Conservation (phyloP, 129 eudicot genomes). For the Flaveria ramosissima region DNA sequence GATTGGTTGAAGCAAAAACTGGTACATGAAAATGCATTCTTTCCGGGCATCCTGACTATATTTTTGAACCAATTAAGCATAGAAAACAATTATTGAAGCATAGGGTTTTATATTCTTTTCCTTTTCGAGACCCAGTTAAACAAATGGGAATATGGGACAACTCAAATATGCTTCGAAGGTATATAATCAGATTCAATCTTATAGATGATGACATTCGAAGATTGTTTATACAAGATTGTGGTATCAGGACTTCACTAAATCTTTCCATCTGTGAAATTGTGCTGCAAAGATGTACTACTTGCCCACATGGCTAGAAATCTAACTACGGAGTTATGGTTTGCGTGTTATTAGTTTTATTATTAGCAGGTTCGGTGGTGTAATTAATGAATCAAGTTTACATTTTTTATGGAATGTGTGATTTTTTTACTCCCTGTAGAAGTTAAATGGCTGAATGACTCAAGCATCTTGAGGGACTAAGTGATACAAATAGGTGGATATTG, state of each 20-base stretch:
- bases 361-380: slow-evolving; percentile 4
- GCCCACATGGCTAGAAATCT: slow-evolving; percentile 11
- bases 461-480: neutral
- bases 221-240: neutral
- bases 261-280: neutral
- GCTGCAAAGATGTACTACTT: neutral
- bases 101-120: neutral
- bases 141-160: neutral
- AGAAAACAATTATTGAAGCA: neutral
- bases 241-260: neutral
- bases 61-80: neutral
- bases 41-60: neutral
- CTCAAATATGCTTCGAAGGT: neutral
- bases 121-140: neutral
- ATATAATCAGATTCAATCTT: slow-evolving; percentile 6
- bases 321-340: neutral
- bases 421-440: neutral
- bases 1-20: neutral
- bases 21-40: neutral
- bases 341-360: neutral
- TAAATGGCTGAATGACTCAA: neutral
- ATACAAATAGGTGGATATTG: neutral
- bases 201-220: slow-evolving; percentile 4
- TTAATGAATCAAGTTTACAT: neutral
- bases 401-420: neutral